Evolutionary conservation across 78 protist genomes (phyloP).

Genomic region (Guillardia theta): DNA sequence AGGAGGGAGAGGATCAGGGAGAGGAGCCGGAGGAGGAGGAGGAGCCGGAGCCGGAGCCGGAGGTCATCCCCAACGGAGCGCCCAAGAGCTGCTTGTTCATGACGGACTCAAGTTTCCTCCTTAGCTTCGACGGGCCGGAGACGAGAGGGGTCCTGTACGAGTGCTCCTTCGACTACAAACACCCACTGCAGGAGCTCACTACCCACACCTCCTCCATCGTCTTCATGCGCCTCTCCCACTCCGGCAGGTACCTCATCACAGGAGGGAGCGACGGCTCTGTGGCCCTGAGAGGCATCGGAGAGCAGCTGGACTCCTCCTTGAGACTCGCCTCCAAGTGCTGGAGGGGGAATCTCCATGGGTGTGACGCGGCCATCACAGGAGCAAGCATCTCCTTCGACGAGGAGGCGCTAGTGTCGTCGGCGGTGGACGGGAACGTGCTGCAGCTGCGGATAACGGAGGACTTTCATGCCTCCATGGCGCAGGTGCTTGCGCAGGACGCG

Average conservation of each 20-base stretch:
- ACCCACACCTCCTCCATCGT: neutral
- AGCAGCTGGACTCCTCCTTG: neutral
- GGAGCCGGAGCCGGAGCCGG: neutral
- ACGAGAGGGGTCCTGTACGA: neutral
- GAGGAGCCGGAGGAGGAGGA: neutral
- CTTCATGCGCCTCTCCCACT: neutral
- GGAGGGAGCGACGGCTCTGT: neutral
- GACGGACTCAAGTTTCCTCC: neutral
- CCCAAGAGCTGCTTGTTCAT: neutral
- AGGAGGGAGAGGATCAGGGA: slow-evolving; percentile 3
- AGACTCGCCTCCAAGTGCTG: neutral
- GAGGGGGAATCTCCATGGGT: neutral
- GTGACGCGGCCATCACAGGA: neutral
- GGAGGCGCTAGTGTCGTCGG: neutral
- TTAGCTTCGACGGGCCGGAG: neutral
- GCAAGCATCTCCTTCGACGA: neutral
- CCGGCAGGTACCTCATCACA: neutral
- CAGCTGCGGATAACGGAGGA: too few species aligned
- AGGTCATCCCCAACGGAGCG: neutral
- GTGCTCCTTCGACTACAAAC: slow-evolving; percentile 5
- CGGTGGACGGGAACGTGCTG: too few species aligned
- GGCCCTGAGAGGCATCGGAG: neutral
- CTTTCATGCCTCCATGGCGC: too few species aligned
- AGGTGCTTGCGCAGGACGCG: too few species aligned
- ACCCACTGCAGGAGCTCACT: neutral